Evolutionary conservation across 768 basidiomycete species (phyloP), one percentile per base, ranked within the genome.

Genomic region (Mycena olivaceomarginata): DNA sequence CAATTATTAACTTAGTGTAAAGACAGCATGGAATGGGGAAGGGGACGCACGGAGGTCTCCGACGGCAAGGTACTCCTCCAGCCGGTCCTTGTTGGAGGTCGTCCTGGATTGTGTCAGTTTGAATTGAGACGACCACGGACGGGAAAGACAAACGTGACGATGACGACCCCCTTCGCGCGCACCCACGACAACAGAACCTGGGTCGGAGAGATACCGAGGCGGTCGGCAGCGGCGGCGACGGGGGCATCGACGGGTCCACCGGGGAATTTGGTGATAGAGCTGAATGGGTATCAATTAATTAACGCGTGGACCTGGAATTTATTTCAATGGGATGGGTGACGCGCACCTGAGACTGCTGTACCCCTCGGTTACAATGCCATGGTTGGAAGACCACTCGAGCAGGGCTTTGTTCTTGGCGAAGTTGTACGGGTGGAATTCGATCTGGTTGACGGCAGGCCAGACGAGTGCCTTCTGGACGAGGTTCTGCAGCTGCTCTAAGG

Each of bases 151-250:
- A 67, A 87, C 87, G 90, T 91, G 67, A 90, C 88, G 57, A 90
- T 85, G 22, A 88, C 86, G 11, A 84, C 87, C 53, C 88, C 88
- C 80, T 92, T 92, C 67, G 85, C 82, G 64, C 83, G 85, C 11
- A 87, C 87, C 91, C 91, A 92, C 1, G 86, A 83, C 63, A 91
- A 82, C 31, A 91, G 84, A 39, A 91, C 88, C 72, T 92, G 91
- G 15, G 86, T 88, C 0, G 90, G 84, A 10, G 89, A 86, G n/a
- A 87, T 86, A 5, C 86, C 85, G 41, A 89, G 80, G 16, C 88
- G 82, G 43, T 82, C 81, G 0, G 89, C 88, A 13, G 88, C 87
- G 2, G 85, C 83, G 6, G 84, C 79, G 4, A 92, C 82, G 13
- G 51, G 86, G 31, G 82, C 82, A 79, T 91, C 90, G 6, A 92